Evolutionary conservation across 805 yeast genomes (phyloP).

Genomic region (Danielia oregonensis): DNA sequence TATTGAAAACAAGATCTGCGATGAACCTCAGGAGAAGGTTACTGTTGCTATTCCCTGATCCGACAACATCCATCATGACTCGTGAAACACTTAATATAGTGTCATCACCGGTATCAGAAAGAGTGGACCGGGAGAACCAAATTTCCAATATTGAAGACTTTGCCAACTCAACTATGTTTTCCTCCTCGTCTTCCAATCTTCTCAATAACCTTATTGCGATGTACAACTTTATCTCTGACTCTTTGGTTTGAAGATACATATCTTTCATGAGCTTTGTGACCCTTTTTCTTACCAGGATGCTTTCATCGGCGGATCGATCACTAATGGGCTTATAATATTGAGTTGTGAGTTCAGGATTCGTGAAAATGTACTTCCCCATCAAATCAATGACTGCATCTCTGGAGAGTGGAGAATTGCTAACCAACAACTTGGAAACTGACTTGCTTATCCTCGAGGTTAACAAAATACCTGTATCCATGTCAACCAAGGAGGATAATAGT

Average conservation of each 20-base stretch:
- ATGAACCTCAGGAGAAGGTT: constrained; percentile 28
- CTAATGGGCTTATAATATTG: constrained; percentile 50
- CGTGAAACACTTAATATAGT: constrained; percentile 16
- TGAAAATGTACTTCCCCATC: constrained; percentile 44
- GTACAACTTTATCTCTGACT: constrained; percentile 29
- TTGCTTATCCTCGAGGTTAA: constrained; percentile 46
- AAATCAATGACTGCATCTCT: constrained; percentile 75
- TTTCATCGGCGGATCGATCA: constrained; percentile 52
- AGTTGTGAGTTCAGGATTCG: constrained; percentile 42
- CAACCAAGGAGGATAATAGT: constrained; percentile 52
- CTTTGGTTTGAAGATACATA: constrained; percentile 40
- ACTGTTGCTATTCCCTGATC: not conserved
- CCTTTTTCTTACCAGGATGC: constrained; percentile 61
- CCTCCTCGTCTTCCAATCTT: constrained; percentile 71
- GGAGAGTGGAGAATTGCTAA: constrained; percentile 65
- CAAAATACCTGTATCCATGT: constrained; percentile 50
- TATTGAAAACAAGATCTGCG: constrained; percentile 23
- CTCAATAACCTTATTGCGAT: constrained; percentile 51
- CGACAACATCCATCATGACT: constrained; percentile 37
- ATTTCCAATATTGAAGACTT: constrained; percentile 25
- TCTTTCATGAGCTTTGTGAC: constrained; percentile 49
- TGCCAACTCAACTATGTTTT: constrained; percentile 39
- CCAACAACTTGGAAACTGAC: constrained; percentile 49
- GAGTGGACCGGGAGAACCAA: no score
- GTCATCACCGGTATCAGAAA: no score